Conservation (phyloP, 768 basidiomycete species). For the Hygrocybe punicea region DNA sequence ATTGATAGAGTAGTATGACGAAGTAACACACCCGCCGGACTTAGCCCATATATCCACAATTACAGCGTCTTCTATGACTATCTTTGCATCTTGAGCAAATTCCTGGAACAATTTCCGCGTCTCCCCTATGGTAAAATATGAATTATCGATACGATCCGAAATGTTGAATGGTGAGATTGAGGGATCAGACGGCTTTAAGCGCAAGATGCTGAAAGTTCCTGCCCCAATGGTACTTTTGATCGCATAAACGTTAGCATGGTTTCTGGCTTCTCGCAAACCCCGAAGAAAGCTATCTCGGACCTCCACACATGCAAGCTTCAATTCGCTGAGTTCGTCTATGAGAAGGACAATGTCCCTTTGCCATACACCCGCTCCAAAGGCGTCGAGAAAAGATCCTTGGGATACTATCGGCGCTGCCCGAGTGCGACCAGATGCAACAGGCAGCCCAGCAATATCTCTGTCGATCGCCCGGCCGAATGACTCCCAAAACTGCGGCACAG, state of each 20-base stretch:
- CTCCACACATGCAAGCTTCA: background rate
- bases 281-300: slow-evolving; percentile 6
- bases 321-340: slow-evolving; percentile 11
- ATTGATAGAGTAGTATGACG: slow-evolving; percentile 5
- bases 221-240: slow-evolving; percentile 9
- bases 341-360: slow-evolving; percentile 5
- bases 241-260: background rate
- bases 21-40: slow-evolving; percentile 7
- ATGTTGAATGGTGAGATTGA: slow-evolving; percentile 8
- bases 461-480: slow-evolving; percentile 2
- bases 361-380: background rate
- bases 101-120: slow-evolving; percentile 7
- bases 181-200: slow-evolving; percentile 9
- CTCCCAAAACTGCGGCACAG: slow-evolving; percentile 1
- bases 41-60: slow-evolving; percentile 12
- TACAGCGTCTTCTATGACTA: slow-evolving; percentile 5
- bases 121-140: slow-evolving; percentile 11
- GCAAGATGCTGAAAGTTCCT: slow-evolving; percentile 12
- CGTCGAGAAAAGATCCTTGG: background rate
- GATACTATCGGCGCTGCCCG: slow-evolving; percentile 3
- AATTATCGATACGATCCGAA: slow-evolving; percentile 1
- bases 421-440: background rate
- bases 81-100: slow-evolving; percentile 5
- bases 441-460: background rate
- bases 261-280: slow-evolving; percentile 6